Base-by-base conservation (phyloP, 345 rosid species). In the Clarkia xantiana region DNA sequence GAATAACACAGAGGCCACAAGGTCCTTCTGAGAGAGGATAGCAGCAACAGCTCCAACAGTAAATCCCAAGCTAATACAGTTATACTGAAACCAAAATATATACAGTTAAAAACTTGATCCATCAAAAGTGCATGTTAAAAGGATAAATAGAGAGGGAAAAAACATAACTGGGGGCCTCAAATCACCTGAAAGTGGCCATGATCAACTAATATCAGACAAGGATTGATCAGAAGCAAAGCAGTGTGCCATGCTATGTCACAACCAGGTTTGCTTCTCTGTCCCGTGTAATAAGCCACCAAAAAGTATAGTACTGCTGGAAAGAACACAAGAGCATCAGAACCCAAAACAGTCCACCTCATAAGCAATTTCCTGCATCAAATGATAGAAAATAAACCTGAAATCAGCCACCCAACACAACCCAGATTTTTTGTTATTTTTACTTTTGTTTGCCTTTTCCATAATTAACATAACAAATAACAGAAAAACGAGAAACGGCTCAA, bases 171-270 rank as follows among this genome's bases (percentile, higher is more conserved):
- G 16, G 10, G 45, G 18, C 51, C 18, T 51, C 46, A 16, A 25
- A 13, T 49, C 62, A 93, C 96, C 99, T 93, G 96, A 76, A 93
- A 93, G 71, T 93, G 96, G 45, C 96, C 96, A 40, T 87, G 96
- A 63, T 87, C 99, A 59, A 84, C 82, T 43, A 84, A 67, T 68
- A 93, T 76, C 60, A 82, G 58, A 58, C 95, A 84, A 12, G 96
- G 99, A 68, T 77, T 84, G 45, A 84, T 57, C 11, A 93, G 71
- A 70, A 93, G 62, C 54, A 79, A 58, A 8, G 78, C 73, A 45
- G 80, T 69, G 52, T 87, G 99, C 94, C 95, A 78, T 6, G 75
- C 75, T 49, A 72, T 68, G 52, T 82, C 76, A 54, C 69, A 69
- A 57, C 56, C 72, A 18, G 8, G 23, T 2, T 54, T 57, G 51